These are phyloP conservation scores for Monilinia fructigena DNA, from an alignment of 2,329 filamentous ascomycete species.

Conservation along the genomic window DNA sequence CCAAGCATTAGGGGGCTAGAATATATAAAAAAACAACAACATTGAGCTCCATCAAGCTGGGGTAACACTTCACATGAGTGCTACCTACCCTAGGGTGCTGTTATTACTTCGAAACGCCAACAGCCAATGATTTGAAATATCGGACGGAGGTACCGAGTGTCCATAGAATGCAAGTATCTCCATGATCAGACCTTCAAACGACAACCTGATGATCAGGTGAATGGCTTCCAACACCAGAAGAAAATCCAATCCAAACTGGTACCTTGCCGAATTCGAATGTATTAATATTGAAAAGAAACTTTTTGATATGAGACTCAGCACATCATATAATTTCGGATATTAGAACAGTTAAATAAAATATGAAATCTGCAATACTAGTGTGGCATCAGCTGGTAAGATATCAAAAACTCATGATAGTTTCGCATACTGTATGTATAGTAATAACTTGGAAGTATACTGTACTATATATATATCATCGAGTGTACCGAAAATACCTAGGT, in stretches of 20 bases:
- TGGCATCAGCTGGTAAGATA: no score
- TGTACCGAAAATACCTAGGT: no score
- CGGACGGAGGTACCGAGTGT: neutral
- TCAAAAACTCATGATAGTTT: no score
- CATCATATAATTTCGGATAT: neutral
- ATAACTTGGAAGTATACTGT: no score
- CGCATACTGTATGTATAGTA: no score
- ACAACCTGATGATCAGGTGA: neutral
- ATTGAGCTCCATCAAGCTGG: neutral
- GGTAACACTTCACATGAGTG: neutral
- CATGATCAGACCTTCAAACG: neutral
- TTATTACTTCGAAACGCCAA: neutral
- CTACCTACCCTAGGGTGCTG: neutral
- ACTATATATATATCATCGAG: no score
- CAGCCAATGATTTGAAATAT: neutral
- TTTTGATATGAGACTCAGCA: neutral
- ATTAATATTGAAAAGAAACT: neutral
- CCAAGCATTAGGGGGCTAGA: neutral
- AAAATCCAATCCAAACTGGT: neutral
- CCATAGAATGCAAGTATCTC: neutral
- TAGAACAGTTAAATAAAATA: neutral
- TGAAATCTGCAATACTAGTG: no score
- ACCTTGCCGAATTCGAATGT: neutral
- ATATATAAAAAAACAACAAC: neutral
- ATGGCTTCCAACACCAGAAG: neutral